Evolutionary conservation across 192 early-diverging fungal genomes (phyloP), one percentile per base, ranked within the genome.

Genomic region (Chytriomyces sp.): DNA sequence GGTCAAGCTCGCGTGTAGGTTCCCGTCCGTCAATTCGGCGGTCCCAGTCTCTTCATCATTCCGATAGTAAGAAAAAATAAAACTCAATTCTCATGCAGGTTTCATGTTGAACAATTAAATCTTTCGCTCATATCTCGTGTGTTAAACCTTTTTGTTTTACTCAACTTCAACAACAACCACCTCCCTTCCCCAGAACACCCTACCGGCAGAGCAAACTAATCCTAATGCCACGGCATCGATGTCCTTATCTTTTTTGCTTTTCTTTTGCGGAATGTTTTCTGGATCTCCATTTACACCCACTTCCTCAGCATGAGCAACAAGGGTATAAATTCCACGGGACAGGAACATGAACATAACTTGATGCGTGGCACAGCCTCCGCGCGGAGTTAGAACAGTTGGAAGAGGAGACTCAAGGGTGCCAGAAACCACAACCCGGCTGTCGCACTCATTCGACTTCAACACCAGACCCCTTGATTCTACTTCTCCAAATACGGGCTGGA

Each of bases 291-390:
- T 26, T 3, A n/a, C 1, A 3, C 65, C 65, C 11, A 67, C 75
- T 44, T 67, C 64, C 35, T 76, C 75, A 7, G 75, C 75, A 44
- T 67, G 63, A 47, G 75, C 62, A 9, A 76, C 64, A 3, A 76
- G 65, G n/a, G 45, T 76, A 47, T 78, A 78, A 23, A 78, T 60
- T 13, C 77, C 77, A 10, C 61, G 45, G 23, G 77, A 62, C 61
- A 78, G 62, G 43, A 78, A 78, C 77, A 78, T 78, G 50, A 78
- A 44, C 11, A 61, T 8, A 24, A 78, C 61, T n/a, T 44, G 2
- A 62, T 78, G 77, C 9, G 26, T 62, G 18, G 45, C 26, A 6
- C 69, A 62, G 61, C 69, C 68, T 7, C 50, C 69, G 13, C 59
- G 18, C 2, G 69, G 8, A 6, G 16, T 23, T 43, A 61, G 45